These are phyloP conservation scores for Lactarius indigo DNA, from an alignment of 768 basidiomycete species.

Conservation along the genomic window DNA sequence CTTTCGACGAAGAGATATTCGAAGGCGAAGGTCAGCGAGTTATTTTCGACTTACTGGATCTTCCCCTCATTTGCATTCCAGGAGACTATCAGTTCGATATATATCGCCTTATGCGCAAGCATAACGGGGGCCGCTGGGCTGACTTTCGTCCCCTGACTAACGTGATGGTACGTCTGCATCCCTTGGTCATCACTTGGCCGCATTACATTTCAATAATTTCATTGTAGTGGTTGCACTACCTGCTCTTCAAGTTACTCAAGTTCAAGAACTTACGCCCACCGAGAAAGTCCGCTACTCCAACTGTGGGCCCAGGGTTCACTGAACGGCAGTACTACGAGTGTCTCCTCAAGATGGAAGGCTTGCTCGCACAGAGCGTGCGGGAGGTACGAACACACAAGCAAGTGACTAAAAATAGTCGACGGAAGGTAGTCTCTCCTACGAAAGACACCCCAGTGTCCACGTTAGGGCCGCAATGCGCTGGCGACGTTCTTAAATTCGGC, in stretches of 20 bases:
- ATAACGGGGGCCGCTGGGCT: conserved; percentile 65
- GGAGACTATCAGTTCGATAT: conserved; percentile 94
- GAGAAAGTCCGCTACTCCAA: conserved; percentile 31
- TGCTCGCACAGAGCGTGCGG: conserved; percentile 49
- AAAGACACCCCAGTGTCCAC: conserved; percentile 28
- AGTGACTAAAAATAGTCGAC: conserved; percentile 36
- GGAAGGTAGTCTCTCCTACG: conserved; percentile 32
- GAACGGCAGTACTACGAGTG: conserved; percentile 70
- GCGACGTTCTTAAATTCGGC: conserved; percentile 61
- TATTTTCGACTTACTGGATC: neutral
- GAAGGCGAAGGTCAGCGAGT: conserved; percentile 72
- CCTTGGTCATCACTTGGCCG: neutral
- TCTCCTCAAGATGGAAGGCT: conserved; percentile 59
- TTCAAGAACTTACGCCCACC: conserved; percentile 57
- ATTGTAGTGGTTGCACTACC: conserved; percentile 86
- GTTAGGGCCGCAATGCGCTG: conserved; percentile 39
- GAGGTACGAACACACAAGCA: conserved; percentile 35
- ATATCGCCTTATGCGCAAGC: conserved; percentile 80
- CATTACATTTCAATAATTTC: neutral
- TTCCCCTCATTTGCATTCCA: conserved; percentile 30
- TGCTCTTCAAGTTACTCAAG: conserved; percentile 66
- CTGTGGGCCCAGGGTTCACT: conserved; percentile 40
- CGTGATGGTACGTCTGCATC: conserved; percentile 67
- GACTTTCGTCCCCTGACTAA: conserved; percentile 80
- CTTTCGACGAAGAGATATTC: conserved; percentile 85